Conservation (phyloP, 768 basidiomycete species). For the Rhizopogon vesiculosus region DNA sequence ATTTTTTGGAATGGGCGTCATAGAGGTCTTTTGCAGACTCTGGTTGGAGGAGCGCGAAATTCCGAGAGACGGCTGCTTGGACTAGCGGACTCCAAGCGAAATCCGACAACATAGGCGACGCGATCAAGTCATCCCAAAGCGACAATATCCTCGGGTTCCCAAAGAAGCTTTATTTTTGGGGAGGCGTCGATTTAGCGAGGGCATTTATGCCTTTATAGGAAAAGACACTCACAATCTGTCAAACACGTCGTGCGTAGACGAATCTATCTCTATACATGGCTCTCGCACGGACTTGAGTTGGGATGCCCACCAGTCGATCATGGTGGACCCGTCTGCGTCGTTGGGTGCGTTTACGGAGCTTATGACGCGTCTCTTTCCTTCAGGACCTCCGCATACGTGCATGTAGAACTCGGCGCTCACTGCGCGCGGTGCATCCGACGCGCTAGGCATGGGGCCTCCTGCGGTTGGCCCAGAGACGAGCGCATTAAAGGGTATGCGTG, state of each 20-base stretch:
- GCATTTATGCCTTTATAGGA: neutral
- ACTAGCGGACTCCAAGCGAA: slow-evolving; percentile 56
- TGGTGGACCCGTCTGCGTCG: slow-evolving; percentile 33
- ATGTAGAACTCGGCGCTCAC: slow-evolving; percentile 49
- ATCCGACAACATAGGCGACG: slow-evolving; percentile 44
- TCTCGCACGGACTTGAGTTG: slow-evolving; percentile 31
- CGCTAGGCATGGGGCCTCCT: slow-evolving; percentile 35
- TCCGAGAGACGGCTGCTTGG: slow-evolving; percentile 43
- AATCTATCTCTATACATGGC: slow-evolving; percentile 42
- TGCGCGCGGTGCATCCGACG: slow-evolving; percentile 26
- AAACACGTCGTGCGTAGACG: slow-evolving; percentile 36
- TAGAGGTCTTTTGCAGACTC: slow-evolving; percentile 20
- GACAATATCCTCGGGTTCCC: slow-evolving; percentile 36
- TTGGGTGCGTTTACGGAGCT: slow-evolving; percentile 31
- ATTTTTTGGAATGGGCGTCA: slow-evolving; percentile 11
- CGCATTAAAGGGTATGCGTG: slow-evolving; percentile 52
- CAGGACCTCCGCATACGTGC: slow-evolving; percentile 35
- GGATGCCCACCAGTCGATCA: slow-evolving; percentile 48
- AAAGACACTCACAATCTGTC: slow-evolving; percentile 39
- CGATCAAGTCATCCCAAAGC: slow-evolving; percentile 36
- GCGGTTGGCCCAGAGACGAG: slow-evolving; percentile 54
- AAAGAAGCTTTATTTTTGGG: slow-evolving; percentile 34
- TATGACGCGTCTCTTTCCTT: slow-evolving; percentile 26
- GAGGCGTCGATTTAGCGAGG: neutral
- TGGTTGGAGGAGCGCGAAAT: slow-evolving; percentile 38